A percentile compares a stretch with the other conserved stretches of the same genome.
These are phyloP conservation scores for Fonsecaea monophora DNA, from an alignment of 2,329 filamentous ascomycete species.

Conservation along the genomic window DNA sequence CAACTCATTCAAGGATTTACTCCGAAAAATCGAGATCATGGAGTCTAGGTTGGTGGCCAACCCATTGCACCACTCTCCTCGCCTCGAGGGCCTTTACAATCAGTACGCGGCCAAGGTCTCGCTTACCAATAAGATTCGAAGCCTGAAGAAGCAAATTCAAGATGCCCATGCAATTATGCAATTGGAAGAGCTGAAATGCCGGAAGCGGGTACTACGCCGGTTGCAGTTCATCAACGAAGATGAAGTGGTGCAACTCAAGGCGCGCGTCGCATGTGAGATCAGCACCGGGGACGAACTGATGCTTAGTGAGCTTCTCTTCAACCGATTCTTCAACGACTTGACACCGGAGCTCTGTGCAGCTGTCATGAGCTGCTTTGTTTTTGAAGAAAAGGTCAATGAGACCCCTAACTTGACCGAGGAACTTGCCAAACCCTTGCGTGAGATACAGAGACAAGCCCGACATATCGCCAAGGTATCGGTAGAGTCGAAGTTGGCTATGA, in stretches of 20 bases:
- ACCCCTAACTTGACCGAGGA: slow-evolving; percentile 76
- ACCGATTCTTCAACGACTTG: slow-evolving; percentile 96
- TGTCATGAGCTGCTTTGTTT: slow-evolving; percentile 91
- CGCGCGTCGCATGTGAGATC: slow-evolving; percentile 96
- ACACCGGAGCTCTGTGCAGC: slow-evolving; percentile 86
- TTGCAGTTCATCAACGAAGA: slow-evolving; percentile 94
- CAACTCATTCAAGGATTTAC: slow-evolving; percentile 88
- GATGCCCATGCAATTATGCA: slow-evolving; percentile 88
- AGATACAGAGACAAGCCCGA: slow-evolving; percentile 85
- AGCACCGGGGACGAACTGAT: slow-evolving; percentile 95
- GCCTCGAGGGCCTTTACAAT: slow-evolving; percentile 82
- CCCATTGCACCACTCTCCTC: slow-evolving; percentile 87
- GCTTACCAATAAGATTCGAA: slow-evolving; percentile 79
- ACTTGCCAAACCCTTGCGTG: slow-evolving; percentile 80
- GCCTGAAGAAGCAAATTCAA: slow-evolving; percentile 82
- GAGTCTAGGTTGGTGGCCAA: slow-evolving; percentile 89
- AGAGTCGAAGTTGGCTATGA: slow-evolving; percentile 91
- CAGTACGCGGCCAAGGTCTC: slow-evolving; percentile 84
- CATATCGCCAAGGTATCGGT: slow-evolving; percentile 91
- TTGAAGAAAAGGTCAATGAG: slow-evolving; percentile 92
- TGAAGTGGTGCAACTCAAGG: slow-evolving; percentile 96
- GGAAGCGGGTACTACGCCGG: slow-evolving; percentile 91
- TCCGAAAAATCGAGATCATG: slow-evolving; percentile 93
- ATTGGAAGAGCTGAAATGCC: slow-evolving; percentile 92
- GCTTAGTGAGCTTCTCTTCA: slow-evolving; percentile 90